Evolutionary conservation across 441 rosid species (phyloP), one percentile per base, ranked within the genome.

Genomic region (Populus tomentosa): DNA sequence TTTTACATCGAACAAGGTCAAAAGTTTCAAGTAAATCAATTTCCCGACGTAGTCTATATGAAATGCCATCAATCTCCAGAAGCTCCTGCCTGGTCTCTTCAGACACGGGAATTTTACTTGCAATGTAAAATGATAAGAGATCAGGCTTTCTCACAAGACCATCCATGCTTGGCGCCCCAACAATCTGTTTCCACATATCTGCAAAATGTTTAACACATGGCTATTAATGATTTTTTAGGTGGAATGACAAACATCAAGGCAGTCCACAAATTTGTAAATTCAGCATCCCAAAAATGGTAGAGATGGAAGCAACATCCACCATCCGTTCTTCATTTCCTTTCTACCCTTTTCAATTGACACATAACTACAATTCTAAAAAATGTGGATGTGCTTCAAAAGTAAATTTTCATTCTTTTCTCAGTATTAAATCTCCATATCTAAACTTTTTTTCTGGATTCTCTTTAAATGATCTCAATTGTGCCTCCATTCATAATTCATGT

Each of bases 141-240:
- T 89, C 92, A 4, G 97, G 99, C 84, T 89, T 91, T 81, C 79
- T 86, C 78, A 91, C 92, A 72, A 91, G 79, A 82, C 69, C 80
- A 70, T 94, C 93, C 94, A 94, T 81, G 77, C 85, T 83, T 66
- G 97, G 95, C 30, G 86, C 77, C 77, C 97, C 95, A 69, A 94
- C 88, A 70, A 92, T 85, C 76, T 89, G 94, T 88, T 91, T 94
- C 99, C 99, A 95, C 91, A 88, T 86, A 78, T 90, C 99, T 95
- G 92, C 84, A 84, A 81, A 72, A 74, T 66, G 70, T 80, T 61
- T 26, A 59, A 75, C 35, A 73, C 24, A 73, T 46, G 16, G 26
- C 53, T 10, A 59, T 67, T 30, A 67, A 20, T 65, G 13, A 71
- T 42, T 23, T 32, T 26, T 11, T 26, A 79, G 36, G 56, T 23